Conservation (phyloP, 768 basidiomycete genomes). For the Phanerochaete sordida region DNA sequence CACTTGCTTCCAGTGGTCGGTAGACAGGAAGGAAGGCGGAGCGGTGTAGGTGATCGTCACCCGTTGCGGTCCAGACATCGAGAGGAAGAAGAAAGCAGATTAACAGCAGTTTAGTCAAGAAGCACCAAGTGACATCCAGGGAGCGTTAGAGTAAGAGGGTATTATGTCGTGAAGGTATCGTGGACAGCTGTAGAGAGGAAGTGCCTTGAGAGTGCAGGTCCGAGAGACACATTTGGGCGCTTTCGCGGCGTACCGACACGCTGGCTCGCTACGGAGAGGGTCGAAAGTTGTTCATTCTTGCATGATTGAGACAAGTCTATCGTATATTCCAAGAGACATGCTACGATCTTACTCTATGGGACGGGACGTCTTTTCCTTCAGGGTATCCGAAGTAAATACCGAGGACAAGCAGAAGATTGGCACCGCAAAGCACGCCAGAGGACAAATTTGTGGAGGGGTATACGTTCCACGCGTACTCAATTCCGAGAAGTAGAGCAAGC, state of each 20-base stretch:
- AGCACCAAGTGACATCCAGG: not conserved
- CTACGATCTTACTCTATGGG: not conserved
- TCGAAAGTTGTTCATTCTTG: no score
- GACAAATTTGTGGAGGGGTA: conserved; percentile 76
- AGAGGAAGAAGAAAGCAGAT: not conserved
- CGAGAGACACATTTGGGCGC: not conserved
- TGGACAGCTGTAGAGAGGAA: no score
- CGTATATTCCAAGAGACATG: not conserved
- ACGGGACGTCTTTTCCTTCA: conserved; percentile 28
- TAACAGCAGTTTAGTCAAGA: not conserved
- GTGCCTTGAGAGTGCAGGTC: no score
- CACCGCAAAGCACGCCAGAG: conserved; percentile 50
- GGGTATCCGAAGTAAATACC: conserved; percentile 55
- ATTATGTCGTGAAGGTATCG: not conserved
- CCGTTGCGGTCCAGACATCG: conserved; percentile 38
- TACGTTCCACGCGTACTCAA: conserved; percentile 88
- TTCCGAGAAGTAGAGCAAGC: conserved; percentile 49
- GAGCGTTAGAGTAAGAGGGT: not conserved
- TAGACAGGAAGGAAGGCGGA: conserved; percentile 57
- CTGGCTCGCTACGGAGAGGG: no score
- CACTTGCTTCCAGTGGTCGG: conserved; percentile 72
- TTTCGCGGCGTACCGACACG: not conserved
- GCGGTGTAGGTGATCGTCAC: conserved; percentile 70
- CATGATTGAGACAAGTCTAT: not conserved
- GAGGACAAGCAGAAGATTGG: conserved; percentile 47